Base-by-base conservation (phyloP, 768 basidiomycete species). In the Mycena vitilis region DNA sequence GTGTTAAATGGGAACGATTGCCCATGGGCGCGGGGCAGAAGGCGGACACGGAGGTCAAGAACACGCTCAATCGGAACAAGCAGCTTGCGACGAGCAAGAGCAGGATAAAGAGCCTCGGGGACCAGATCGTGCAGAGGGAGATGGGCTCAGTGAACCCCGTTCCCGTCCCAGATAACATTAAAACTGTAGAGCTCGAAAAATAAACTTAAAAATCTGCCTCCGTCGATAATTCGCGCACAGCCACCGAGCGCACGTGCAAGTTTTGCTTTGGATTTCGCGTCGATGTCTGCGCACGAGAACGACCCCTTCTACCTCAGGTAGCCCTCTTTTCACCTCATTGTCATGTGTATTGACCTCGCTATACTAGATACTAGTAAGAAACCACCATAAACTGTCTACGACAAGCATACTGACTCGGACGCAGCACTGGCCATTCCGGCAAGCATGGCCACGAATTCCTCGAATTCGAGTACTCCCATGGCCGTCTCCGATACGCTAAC, bases 401-500 rank as follows among this genome's bases (percentile, higher is more conserved):
- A 22, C n/a, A 25, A 18, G 51, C 23, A 25, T n/a, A 59, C 40
- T 72, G 54, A 67, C 61, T 34, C 4, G 16, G 54, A 18, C 68
- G 42, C 78, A 95, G 94, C 80, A 97, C 96, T 37, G 97, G 98
- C n/a, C 97, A 99, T 80, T 96, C 95, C 75, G 97, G 97, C 68
- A 96, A 96, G 79, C 96, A 97, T 75, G 96, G 95, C 23, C 96
- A 98, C 82, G 96, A 98, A 79, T 99, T 99, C 79, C 86, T 99
- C 53, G 97, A 99, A 79, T 99, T 99, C 75, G 97, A 99, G 80
- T 98, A 98, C 83, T 93, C 95, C 16, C 94, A 96, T 83, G 97
- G 97, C 45, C 91, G 97, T 72, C 87, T 99, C 63, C 89, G 98
- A 73, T 99, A 99, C 79, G 98, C 98, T 69, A 97, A 99, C 85